Evolutionary conservation across 768 basidiomycete species (phyloP).

Genomic region (Ramaria rubella): DNA sequence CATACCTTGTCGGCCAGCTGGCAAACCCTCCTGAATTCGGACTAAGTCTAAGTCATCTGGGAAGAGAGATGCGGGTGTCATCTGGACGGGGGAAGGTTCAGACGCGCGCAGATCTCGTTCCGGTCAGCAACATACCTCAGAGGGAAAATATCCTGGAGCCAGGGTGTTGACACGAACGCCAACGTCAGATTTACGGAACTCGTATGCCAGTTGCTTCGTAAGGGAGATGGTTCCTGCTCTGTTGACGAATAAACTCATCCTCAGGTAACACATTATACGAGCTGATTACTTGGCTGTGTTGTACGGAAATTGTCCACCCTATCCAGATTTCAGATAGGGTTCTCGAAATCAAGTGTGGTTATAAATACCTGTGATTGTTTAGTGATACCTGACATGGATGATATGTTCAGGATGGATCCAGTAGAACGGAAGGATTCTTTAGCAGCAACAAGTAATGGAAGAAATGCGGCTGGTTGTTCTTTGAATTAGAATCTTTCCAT

Average conservation of each 20-base stretch:
- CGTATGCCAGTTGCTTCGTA: slow-evolving; percentile 11
- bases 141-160: slow-evolving; percentile 12
- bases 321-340: not conserved
- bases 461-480: slow-evolving; percentile 3
- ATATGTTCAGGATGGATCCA: slow-evolving; percentile 10
- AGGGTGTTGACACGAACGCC: slow-evolving; percentile 9
- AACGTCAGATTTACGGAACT: slow-evolving; percentile 5
- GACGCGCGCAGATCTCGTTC: not conserved
- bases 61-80: slow-evolving; percentile 9
- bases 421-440: not conserved
- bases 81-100: not conserved
- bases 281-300: slow-evolving; percentile 8
- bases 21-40: slow-evolving; percentile 7
- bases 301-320: slow-evolving; percentile 12
- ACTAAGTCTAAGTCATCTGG: not conserved
- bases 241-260: not conserved
- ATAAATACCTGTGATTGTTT: slow-evolving; percentile 10
- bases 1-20: slow-evolving; percentile 6
- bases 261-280: not conserved
- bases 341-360: not conserved
- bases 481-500: not conserved
- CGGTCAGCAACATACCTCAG: slow-evolving; percentile 4
- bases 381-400: slow-evolving; percentile 12
- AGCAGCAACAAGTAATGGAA: slow-evolving; percentile 8
- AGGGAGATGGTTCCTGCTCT: slow-evolving; percentile 10